A percentile compares a stretch with the other conserved stretches of the same genome.
Evolutionary conservation across 768 basidiomycete genomes (phyloP).

Genomic region (Xanthoconium stramineum): DNA sequence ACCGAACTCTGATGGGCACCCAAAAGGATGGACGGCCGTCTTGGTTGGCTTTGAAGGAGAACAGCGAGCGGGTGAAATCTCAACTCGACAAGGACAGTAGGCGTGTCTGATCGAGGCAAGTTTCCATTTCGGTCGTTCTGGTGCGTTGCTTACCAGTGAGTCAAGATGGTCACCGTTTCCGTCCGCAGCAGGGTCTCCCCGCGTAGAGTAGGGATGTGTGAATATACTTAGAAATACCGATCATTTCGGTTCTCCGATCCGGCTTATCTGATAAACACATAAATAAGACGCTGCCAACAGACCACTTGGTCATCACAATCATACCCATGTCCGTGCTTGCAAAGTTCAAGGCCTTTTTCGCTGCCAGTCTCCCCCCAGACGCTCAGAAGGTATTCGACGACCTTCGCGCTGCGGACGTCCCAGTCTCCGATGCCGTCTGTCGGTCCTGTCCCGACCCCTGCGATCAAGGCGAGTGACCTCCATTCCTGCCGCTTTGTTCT

Average conservation of each 20-base stretch:
- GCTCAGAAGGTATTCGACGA: slow-evolving; percentile 42
- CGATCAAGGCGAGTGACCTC: slow-evolving; percentile 50
- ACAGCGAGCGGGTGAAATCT: slow-evolving; percentile 16
- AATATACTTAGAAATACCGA: neutral
- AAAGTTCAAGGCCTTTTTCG: slow-evolving; percentile 24
- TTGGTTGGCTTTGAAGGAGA: slow-evolving; percentile 32
- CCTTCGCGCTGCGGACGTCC: slow-evolving; percentile 57
- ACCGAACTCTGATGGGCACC: slow-evolving; percentile 28
- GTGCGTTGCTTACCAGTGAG: slow-evolving; percentile 1
- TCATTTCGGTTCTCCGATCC: neutral
- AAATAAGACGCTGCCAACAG: neutral
- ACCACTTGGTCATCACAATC: neutral
- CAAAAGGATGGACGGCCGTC: slow-evolving; percentile 31
- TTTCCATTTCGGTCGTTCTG: neutral
- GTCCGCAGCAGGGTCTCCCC: neutral
- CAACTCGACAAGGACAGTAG: slow-evolving; percentile 16
- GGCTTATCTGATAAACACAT: slow-evolving; percentile 5
- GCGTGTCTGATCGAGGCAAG: neutral
- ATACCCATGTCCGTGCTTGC: slow-evolving; percentile 23
- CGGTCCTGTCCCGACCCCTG: slow-evolving; percentile 75
- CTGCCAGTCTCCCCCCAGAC: slow-evolving; percentile 24
- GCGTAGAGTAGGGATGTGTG: neutral
- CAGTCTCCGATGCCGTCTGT: slow-evolving; percentile 67
- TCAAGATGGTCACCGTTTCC: neutral
- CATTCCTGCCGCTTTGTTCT: slow-evolving; percentile 27